Base-by-base conservation (phyloP, 1,284 basidiomycete genomes). In the Boletus sp. region DNA sequence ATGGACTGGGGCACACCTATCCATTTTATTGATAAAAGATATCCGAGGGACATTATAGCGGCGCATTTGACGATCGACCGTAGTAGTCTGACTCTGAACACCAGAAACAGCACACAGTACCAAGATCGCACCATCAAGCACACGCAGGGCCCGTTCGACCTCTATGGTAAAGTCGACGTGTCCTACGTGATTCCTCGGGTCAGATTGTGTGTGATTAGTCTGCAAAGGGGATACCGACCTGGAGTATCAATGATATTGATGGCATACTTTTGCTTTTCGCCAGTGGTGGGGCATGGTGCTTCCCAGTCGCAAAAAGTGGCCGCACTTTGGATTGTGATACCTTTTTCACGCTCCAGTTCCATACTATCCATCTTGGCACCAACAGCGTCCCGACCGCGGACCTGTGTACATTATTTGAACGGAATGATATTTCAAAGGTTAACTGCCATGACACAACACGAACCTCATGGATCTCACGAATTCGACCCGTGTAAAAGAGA, bases 331-430 rank as follows among this genome's bases (percentile, higher is more conserved):
- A 99, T 99, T 25, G 96, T 99, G 64, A 99, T 99, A 41, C 95
- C 96, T 73, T 99, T 99, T 71, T 99, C 96, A 41, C 95, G 78
- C 69, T 99, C 96, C 8, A 99, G 77, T 60, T 99, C 96, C 95
- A 99, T 99, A 62, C 88, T 91, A 71, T 99, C 95, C 96, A 99
- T 99, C 76, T 99, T 99, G 20, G 95, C 96, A 42, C 95, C 96
- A 20, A 99, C 94, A 43, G 87, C 85, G 69, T 99, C 95, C 47
- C 89, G 80, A 34, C 96, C 96, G 58, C 96, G 80, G 55, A 91
- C 87, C 87, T 89, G 29, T 16, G 35, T 25, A 23, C 17, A 20
- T 30, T 8, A 30, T 39, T 26, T 49, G n/a, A 43, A 22, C 3
- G 32, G 10, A 17, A 8, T 3, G 17, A 5, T 33, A 8, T 13